Evolutionary conservation across 768 basidiomycete genomes (phyloP), one percentile per base, ranked within the genome.

Genomic region (Tricholoma furcatifolium): DNA sequence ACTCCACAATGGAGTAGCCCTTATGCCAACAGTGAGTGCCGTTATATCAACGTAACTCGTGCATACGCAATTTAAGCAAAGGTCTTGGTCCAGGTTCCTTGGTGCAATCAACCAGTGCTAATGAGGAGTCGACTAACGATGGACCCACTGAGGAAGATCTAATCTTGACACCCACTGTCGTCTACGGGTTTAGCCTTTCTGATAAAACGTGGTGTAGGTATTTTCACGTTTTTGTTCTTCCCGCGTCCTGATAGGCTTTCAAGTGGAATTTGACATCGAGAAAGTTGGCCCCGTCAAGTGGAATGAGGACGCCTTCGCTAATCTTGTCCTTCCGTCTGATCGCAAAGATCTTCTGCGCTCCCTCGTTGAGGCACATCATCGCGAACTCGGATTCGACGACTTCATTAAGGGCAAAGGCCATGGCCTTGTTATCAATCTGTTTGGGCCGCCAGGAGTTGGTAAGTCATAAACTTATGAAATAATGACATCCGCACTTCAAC

Each of bases 361-460:
- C 2, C 74, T 83, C 2, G 76, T 83, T n/a, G 80, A 81, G 57
- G 76, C 80, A 1, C 82, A 84, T 57, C 79, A 80, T 60, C 69
- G 69, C 14, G 76, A 76, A 53, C 60, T 77, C 5, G 78, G 76
- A 15, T 78, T 82, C 56, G 80, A 82, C 49, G 83, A 85, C 53
- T 82, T 84, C 54, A 80, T 85, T 64, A 79, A 77, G 59, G 83
- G 82, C 32, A 85, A 86, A 60, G 84, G 83, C 0, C 79, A 81
- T 27, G 63, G 63, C 4, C 53, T 64, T 11, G 79, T 86, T 17
- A 70, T 83, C 43, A 79, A 80, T 50, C 67, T 81, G 2, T 82
- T 77, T 54, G 81, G 82, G 10, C 79, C 81, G 30, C 82, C 83
- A 0, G 82, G 83, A 50, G 81, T 83, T 15, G 83, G 81, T 63